Evolutionary conservation across 2,329 filamentous ascomycete species (phyloP).

Genomic region (Pseudomassariella vexata): DNA sequence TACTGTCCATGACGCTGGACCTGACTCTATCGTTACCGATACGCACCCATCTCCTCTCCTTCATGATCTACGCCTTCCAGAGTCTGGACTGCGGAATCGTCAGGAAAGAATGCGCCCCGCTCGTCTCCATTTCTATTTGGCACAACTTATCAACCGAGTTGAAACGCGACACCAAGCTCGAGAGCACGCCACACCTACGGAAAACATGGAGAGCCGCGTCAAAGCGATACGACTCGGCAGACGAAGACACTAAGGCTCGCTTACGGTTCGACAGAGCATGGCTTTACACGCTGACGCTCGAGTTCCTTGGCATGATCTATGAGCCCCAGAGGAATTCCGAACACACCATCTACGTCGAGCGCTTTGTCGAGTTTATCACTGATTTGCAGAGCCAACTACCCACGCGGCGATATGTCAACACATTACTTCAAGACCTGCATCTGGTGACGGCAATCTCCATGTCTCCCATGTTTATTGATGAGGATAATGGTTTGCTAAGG

Average conservation of each 20-base stretch:
- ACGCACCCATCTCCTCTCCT: slow-evolving; percentile 78
- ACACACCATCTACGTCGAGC: slow-evolving; percentile 77
- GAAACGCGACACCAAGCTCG: slow-evolving; percentile 66
- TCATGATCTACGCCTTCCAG: slow-evolving; percentile 88
- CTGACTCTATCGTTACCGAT: slow-evolving; percentile 59
- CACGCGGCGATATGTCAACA: slow-evolving; percentile 89
- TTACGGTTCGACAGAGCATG: slow-evolving; percentile 89
- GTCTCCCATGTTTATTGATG: slow-evolving; percentile 71
- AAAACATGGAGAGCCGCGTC: slow-evolving; percentile 87
- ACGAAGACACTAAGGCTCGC: slow-evolving; percentile 70
- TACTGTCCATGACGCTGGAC: slow-evolving; percentile 81
- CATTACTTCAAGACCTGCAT: slow-evolving; percentile 80
- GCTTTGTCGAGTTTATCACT: slow-evolving; percentile 85
- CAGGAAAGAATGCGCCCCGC: slow-evolving; percentile 89
- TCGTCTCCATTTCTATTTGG: slow-evolving; percentile 95
- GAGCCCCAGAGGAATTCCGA: slow-evolving; percentile 47
- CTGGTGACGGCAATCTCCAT: slow-evolving; percentile 70
- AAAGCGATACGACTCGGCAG: slow-evolving; percentile 83
- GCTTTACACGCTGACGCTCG: slow-evolving; percentile 80
- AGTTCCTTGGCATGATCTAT: slow-evolving; percentile 75
- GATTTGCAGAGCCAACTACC: slow-evolving; percentile 92
- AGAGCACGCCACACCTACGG: slow-evolving; percentile 66
- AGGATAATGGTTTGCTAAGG: slow-evolving; percentile 69
- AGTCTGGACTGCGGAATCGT: slow-evolving; percentile 85
- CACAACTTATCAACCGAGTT: slow-evolving; percentile 80